Conservation (phyloP, 208 protist species). For the Leishmania guyanensis region DNA sequence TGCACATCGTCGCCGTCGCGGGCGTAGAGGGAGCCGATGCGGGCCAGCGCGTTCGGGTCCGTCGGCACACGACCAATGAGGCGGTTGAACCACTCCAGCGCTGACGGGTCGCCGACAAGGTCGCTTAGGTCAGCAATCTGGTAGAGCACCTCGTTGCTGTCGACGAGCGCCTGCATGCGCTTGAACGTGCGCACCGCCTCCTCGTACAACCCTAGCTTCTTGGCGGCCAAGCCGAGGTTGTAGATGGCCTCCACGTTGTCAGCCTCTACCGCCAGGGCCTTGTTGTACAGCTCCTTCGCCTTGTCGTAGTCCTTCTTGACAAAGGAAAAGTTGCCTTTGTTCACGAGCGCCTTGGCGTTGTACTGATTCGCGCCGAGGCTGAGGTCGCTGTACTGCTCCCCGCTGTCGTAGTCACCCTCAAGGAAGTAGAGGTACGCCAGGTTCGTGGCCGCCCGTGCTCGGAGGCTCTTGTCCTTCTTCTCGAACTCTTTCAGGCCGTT, state of each 20-base stretch:
- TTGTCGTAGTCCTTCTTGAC: slow-evolving; percentile 87
- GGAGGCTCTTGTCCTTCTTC: slow-evolving; percentile 94
- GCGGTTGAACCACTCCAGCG: slow-evolving; percentile 85
- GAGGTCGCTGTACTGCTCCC: slow-evolving; percentile 95
- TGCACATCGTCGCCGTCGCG: slow-evolving; percentile 92
- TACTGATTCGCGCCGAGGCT: slow-evolving; percentile 95
- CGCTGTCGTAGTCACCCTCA: slow-evolving; percentile 96
- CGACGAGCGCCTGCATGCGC: slow-evolving; percentile 92
- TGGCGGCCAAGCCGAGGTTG: slow-evolving; percentile 95
- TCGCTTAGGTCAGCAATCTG: slow-evolving; percentile 96
- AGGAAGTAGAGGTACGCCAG: slow-evolving; percentile 98
- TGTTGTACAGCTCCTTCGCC: slow-evolving; percentile 93
- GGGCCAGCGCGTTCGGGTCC: slow-evolving; percentile 93
- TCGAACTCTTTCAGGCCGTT: slow-evolving; percentile 95
- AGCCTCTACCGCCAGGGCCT: slow-evolving; percentile 95
- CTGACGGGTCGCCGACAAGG: slow-evolving; percentile 62
- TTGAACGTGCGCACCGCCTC: slow-evolving; percentile 95
- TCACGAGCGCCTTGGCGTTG: slow-evolving; percentile 97
- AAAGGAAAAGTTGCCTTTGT: slow-evolving; percentile 97
- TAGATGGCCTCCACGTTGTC: slow-evolving; percentile 98
- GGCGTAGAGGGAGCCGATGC: slow-evolving; percentile 92
- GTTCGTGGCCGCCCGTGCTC: slow-evolving; percentile 95
- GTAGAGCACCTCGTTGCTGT: slow-evolving; percentile 95
- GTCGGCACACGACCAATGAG: slow-evolving; percentile 92
- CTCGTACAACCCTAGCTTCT: slow-evolving; percentile 91